Percentiles rank a stretch among this genome's conserved stretches.
These are phyloP conservation scores for Lichtheimia ramosa DNA, from an alignment of 371 early-diverging fungal genomes.

Conservation along the genomic window DNA sequence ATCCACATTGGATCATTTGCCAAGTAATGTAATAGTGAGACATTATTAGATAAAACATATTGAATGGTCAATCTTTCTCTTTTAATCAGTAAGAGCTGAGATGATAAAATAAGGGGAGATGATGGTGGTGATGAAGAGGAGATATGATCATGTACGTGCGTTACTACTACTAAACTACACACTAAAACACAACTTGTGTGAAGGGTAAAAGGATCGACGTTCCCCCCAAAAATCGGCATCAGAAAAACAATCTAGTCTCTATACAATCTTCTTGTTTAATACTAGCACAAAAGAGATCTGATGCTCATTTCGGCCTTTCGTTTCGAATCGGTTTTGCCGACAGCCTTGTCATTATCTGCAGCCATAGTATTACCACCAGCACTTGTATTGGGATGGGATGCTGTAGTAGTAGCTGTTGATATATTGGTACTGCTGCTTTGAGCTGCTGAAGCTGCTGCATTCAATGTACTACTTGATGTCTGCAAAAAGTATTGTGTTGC, in stretches of 20 bases:
- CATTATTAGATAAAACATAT: too few species aligned
- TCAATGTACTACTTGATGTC: slow-evolving; percentile 29
- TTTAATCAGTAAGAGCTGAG: too few species aligned
- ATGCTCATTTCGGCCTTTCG: slow-evolving; percentile 26
- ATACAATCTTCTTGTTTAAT: neutral
- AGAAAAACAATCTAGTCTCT: neutral
- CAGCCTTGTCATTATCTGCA: slow-evolving; percentile 21
- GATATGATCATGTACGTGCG: too few species aligned
- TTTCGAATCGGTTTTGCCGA: slow-evolving; percentile 22
- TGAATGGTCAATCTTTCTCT: too few species aligned
- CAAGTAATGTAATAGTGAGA: too few species aligned
- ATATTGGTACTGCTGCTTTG: slow-evolving; percentile 7
- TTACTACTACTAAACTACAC: too few species aligned
- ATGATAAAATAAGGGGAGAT: too few species aligned
- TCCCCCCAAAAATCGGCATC: slow-evolving; percentile 3
- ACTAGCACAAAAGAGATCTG: slow-evolving; percentile 16
- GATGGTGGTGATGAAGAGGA: too few species aligned
- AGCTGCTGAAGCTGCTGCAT: slow-evolving; percentile 27
- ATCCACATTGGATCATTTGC: too few species aligned
- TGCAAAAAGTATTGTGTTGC: slow-evolving; percentile 29
- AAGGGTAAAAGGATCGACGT: neutral
- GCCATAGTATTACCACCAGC: slow-evolving; percentile 2
- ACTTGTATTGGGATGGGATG: neutral
- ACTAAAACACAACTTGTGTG: too few species aligned
- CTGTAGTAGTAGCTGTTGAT: neutral